Evolutionary conservation across 257 asterid species (phyloP).

Genomic region (Solanum sejunctum): DNA sequence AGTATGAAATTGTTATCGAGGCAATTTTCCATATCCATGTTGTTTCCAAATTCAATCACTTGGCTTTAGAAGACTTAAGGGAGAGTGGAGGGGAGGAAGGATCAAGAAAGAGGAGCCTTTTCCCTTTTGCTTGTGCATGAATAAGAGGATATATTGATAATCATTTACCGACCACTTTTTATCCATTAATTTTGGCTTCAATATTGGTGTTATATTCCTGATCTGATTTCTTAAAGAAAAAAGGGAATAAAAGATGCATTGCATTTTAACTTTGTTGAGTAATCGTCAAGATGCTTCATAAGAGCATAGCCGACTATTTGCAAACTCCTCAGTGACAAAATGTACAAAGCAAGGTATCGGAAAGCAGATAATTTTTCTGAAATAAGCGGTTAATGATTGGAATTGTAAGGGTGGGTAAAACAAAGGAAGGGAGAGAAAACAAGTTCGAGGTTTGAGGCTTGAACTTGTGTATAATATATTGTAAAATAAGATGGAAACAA

Average conservation of each 20-base stretch:
- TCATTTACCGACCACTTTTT: neutral
- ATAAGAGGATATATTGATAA: neutral
- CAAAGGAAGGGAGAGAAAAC: neutral
- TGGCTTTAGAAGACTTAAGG: neutral
- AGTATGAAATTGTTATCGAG: neutral
- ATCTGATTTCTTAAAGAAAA: neutral
- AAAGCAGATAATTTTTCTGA: neutral
- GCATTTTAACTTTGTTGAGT: neutral
- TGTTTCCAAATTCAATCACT: neutral
- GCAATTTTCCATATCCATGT: neutral
- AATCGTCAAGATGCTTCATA: neutral
- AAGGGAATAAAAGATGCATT: neutral
- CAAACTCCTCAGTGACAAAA: neutral
- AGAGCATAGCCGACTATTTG: neutral
- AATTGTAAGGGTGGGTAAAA: neutral
- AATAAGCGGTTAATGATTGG: neutral
- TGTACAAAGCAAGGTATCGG: neutral
- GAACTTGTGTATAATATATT: neutral
- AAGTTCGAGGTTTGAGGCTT: neutral
- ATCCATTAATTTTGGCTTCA: neutral
- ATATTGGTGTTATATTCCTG: neutral
- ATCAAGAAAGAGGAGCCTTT: neutral
- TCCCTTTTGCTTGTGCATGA: neutral
- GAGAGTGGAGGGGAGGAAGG: neutral
- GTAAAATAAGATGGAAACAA: neutral